Conservation (phyloP, 2,329 filamentous ascomycete genomes). For the Talaromyces sp. region DNA sequence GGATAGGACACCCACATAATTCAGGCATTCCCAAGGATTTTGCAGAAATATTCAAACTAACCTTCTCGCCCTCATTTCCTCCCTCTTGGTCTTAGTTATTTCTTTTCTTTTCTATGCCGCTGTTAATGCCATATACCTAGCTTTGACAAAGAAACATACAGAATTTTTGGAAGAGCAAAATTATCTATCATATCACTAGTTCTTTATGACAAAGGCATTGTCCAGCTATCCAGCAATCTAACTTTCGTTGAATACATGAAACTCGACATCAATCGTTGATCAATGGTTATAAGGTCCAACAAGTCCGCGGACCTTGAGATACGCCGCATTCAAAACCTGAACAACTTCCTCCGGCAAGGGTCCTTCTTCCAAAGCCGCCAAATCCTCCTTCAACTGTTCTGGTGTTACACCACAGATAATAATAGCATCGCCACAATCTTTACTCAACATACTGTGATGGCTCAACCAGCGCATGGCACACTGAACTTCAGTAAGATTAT, state of each 20-base stretch:
- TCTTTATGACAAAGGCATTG: not conserved
- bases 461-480: slow-evolving; percentile 48
- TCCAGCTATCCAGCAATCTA: not conserved
- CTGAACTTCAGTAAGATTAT: slow-evolving; percentile 45
- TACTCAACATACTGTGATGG: slow-evolving; percentile 43
- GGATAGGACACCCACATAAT: no score
- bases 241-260: not conserved
- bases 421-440: slow-evolving; percentile 37
- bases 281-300: slow-evolving; percentile 37
- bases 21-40: no score
- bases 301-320: slow-evolving; percentile 24
- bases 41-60: no score
- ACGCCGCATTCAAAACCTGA: slow-evolving; percentile 35
- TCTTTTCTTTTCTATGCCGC: no score
- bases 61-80: no score
- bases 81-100: no score
- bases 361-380: slow-evolving; percentile 41
- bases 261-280: not conserved
- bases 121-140: not conserved
- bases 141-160: not conserved
- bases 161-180: not conserved
- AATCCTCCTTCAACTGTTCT: slow-evolving; percentile 41
- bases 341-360: slow-evolving; percentile 43
- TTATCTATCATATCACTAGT: not conserved
- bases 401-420: slow-evolving; percentile 41